phyloP scores from a whole-genome alignment of 2,329 filamentous ascomycete genomes.

The Ampelomyces quisqualis region DNA sequence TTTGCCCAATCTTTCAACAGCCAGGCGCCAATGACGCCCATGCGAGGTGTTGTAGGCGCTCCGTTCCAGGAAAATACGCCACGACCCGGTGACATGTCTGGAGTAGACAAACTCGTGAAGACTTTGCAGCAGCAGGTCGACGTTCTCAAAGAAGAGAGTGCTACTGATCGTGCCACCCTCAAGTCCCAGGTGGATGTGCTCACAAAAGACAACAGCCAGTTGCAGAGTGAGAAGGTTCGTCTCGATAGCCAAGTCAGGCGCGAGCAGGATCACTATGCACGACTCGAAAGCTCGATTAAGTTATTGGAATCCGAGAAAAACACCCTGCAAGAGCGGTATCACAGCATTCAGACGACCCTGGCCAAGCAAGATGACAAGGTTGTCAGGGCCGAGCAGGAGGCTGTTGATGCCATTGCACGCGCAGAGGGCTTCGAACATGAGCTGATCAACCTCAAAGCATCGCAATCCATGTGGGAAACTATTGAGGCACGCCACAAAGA shows the following conservation, averaged over 20 bases:
- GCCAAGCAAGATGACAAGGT: conserved; percentile 88
- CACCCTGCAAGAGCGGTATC: conserved; percentile 80
- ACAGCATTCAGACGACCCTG: conserved; percentile 74
- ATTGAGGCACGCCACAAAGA: conserved; percentile 86
- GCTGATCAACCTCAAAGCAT: conserved; percentile 87
- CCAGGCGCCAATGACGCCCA: conserved; percentile 44
- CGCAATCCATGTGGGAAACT: conserved; percentile 91
- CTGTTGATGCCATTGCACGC: conserved; percentile 79
- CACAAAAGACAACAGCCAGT: conserved; percentile 74
- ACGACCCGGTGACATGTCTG: conserved; percentile 60
- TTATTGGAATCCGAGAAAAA: conserved; percentile 81
- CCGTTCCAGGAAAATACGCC: conserved; percentile 48
- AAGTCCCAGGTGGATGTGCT: conserved; percentile 82
- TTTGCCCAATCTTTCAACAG: conserved; percentile 27
- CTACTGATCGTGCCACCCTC: conserved; percentile 76
- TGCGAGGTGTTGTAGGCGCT: conserved; percentile 40
- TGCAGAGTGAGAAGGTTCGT: conserved; percentile 80
- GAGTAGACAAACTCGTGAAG: conserved; percentile 75
- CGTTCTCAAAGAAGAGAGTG: conserved; percentile 80
- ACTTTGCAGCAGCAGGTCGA: conserved; percentile 91
- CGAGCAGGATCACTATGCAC: conserved; percentile 80
- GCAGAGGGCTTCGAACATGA: conserved; percentile 88
- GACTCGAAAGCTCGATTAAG: conserved; percentile 83
- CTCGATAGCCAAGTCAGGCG: conserved; percentile 78
- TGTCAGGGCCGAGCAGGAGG: conserved; percentile 88